These are phyloP conservation scores for Citrus cavaleriei DNA, from an alignment of 345 rosid species.

Conservation along the genomic window DNA sequence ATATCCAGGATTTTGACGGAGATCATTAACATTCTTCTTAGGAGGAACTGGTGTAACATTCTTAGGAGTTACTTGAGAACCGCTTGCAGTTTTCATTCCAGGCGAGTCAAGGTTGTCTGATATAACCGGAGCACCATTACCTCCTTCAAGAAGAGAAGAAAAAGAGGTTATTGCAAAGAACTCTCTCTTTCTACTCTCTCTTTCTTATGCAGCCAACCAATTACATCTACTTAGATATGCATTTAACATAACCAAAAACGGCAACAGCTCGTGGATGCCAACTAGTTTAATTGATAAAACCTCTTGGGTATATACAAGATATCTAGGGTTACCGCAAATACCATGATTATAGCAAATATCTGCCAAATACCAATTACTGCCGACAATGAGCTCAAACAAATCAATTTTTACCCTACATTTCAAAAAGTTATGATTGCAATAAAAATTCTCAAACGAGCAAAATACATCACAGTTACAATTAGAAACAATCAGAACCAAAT, in stretches of 20 bases:
- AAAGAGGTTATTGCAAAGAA: neutral
- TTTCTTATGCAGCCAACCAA: neutral
- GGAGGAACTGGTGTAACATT: conserved; percentile 44
- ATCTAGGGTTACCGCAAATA: too few species aligned
- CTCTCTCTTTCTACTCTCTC: neutral
- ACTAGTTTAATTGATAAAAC: neutral
- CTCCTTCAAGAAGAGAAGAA: conserved; percentile 8
- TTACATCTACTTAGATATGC: neutral
- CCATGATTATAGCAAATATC: neutral
- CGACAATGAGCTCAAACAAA: neutral
- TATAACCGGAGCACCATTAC: conserved; percentile 14
- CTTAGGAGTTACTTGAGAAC: conserved; percentile 32
- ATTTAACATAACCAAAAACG: neutral
- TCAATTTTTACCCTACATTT: neutral
- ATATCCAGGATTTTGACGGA: conserved; percentile 62
- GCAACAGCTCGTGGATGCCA: neutral
- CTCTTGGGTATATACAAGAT: too few species aligned
- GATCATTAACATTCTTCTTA: conserved; percentile 66
- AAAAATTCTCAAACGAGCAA: neutral
- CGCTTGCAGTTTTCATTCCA: conserved; percentile 15
- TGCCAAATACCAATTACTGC: neutral
- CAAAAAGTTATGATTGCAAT: neutral
- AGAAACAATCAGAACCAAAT: neutral
- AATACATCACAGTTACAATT: neutral
- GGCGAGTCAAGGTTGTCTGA: conserved; percentile 10